Evolutionary conservation across 495 filamentous ascomycete genomes (phyloP), one percentile per base, ranked within the genome.

Genomic region (Lepidopterella palustris): DNA sequence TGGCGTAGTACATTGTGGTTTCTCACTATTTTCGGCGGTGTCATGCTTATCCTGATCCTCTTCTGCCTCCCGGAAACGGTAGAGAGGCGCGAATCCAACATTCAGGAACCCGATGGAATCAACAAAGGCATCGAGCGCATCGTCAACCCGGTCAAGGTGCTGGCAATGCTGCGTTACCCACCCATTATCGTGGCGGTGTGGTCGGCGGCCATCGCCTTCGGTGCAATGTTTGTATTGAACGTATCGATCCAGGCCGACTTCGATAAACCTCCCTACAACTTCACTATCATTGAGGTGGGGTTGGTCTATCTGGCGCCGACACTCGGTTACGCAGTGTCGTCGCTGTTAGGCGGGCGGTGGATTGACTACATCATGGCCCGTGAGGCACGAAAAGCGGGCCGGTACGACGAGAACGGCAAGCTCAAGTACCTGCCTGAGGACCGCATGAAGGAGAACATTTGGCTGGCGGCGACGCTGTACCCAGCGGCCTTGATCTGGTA

Each of bases 1-100:
- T 97, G 92, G 92, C 77, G 89, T 53, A 85, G 84, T 59, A 92
- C 90, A 3, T 80, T 89, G 76, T 97, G 89, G 87, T 95, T 96
- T 64, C 80, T 91, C 25, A 79, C 82, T 3, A 84, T 84, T 24
- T 96, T 87, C 67, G 92, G 90, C 23, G 88, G 58, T 3, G 26
- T 69, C 24, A 53, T 72, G 13, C 49, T 62, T 6, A 31, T 71
- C 10, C 79, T 15, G 50, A 85, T 51, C 74, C 83, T 59, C 66
- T 89, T 76, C 57, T 59, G 60, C 31, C 66, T 76, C 8, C 73
- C 73, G 11, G 73, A 76, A 49, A 76, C 73, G 5, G 60, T 76
- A 6, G n/a, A n/a, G n/a, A n/a, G n/a, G n/a, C n/a, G n/a, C n/a
- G n/a, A n/a, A n/a, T n/a, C n/a, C n/a, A n/a, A n/a, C n/a, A n/a